Evolutionary conservation across 2,329 filamentous ascomycete species (phyloP).

Genomic region (Fonsecaea monophora): DNA sequence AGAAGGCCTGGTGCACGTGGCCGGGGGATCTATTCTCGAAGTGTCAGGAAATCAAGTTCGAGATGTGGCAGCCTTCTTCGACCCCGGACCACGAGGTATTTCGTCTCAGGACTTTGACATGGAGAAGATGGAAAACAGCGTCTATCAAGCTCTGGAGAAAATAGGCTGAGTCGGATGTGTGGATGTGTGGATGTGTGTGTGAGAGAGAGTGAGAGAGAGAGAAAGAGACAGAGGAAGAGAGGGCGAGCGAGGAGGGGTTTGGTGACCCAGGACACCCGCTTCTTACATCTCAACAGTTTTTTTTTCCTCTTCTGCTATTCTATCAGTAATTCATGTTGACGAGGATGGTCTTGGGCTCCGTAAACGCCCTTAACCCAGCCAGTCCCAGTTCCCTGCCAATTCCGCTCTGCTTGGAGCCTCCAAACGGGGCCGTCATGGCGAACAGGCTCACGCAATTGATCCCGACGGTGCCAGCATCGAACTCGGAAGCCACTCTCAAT

Average conservation of each 20-base stretch:
- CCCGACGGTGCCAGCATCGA: conserved; percentile 54
- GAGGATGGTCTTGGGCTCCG: conserved; percentile 48
- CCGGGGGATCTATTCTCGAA: conserved; percentile 20
- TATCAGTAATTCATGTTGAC: conserved; percentile 33
- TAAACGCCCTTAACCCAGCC: conserved; percentile 48
- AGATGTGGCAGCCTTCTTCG: conserved; percentile 16
- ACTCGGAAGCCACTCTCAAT: conserved; percentile 48
- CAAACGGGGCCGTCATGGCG: conserved; percentile 48
- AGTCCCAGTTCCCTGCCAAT: conserved; percentile 57
- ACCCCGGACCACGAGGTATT: conserved; percentile 15
- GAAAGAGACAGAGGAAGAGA: no score
- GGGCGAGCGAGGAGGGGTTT: no score
- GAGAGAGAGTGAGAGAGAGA: neutral
- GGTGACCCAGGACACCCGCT: no score
- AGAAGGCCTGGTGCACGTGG: conserved; percentile 2
- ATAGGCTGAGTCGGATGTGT: neutral
- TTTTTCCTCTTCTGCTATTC: neutral
- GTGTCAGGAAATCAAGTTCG: conserved; percentile 11
- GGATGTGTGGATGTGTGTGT: no score
- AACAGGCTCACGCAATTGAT: conserved; percentile 52
- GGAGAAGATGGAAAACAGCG: conserved; percentile 13
- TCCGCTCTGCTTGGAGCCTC: conserved; percentile 54
- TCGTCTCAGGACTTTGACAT: conserved; percentile 11
- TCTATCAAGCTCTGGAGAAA: conserved; percentile 6
- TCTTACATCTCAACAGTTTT: no score